A percentile compares a stretch with the other conserved stretches of the same genome.
Evolutionary conservation across 2,329 filamentous ascomycete species (phyloP).

Genomic region (Sclerotinia nivalis): DNA sequence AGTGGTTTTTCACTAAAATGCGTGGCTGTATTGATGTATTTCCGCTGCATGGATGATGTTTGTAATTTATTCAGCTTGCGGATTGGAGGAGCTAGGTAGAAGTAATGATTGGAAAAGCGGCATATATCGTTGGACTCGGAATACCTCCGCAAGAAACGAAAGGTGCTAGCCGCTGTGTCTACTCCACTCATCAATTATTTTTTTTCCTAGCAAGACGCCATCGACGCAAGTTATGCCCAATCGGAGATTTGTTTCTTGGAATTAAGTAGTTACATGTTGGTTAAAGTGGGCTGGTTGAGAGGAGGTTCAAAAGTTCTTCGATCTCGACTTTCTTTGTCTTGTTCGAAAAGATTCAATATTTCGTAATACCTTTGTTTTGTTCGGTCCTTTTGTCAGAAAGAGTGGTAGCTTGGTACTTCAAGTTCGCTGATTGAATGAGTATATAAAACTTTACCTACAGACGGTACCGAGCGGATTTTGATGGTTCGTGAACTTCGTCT

Average conservation of each 20-base stretch:
- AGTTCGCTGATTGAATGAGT: neutral
- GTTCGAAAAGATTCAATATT: neutral
- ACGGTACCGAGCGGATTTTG: neutral
- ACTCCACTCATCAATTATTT: neutral
- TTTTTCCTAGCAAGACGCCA: neutral
- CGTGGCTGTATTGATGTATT: neutral
- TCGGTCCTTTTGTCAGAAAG: conserved; percentile 15
- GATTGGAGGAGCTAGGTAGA: neutral
- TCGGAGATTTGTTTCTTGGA: conserved; percentile 8
- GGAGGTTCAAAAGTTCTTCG: conserved; percentile 5
- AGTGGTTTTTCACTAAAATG: too few species aligned
- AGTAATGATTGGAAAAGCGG: neutral
- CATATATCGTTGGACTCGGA: neutral
- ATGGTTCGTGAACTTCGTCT: neutral
- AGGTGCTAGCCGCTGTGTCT: neutral
- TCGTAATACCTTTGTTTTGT: conserved; percentile 18
- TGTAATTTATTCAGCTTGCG: neutral
- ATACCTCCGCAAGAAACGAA: neutral
- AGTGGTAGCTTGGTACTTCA: neutral
- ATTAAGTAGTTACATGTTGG: neutral
- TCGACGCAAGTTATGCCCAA: neutral
- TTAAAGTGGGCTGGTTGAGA: neutral
- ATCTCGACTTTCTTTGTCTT: conserved; percentile 15
- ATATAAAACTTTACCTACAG: neutral
- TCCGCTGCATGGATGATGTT: neutral